Evolutionary conservation across 2,329 filamentous ascomycete species (phyloP), one percentile per base, ranked within the genome.

Genomic region (Arthrobotrys musiformis): DNA sequence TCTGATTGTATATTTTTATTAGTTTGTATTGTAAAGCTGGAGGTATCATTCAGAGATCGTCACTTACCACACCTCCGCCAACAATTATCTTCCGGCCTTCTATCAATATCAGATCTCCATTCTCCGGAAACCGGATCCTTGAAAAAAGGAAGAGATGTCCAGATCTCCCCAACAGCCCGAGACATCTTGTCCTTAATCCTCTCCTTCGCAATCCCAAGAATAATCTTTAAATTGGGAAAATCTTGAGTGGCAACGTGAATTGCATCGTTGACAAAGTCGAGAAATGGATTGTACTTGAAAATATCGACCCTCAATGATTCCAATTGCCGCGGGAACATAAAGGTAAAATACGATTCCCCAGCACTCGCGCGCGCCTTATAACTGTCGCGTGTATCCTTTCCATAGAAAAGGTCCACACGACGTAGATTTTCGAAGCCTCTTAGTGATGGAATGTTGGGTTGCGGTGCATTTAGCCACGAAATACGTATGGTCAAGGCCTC

Each of bases 221-320:
- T n/a, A 6, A 74, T 67, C 6, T 2, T 52, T 15, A 76, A 42
- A n/a, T 24, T 37, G 19, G 70, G 70, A 44, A 69, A 63, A 28
- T 63, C 24, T 4, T 6, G 8, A 1, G 9, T 40, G 4, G 26
- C n/a, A 30, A 66, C 11, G 1, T 50, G 2, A 11, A 30, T 30
- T 11, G 46, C 63, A 0, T 69, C 33, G 2, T 2, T 7, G 13
- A 19, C 33, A 46, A 76, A 42, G 0, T 48, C 56, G 6, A 63
- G 1, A 7, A 37, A 22, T 5, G 11, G 13, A 6, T 15, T 22
- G 15, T 50, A 13, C 24, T 17, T 24, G 5, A 69, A 48, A 17
- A 76, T 50, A 48, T 76, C 70, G 0, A 76, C 2, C 9, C 48
- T 33, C 8, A 76, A n/a, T n/a, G 17, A 17, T n/a, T 76, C 56